phyloP scores from a whole-genome alignment of 2,329 filamentous ascomycete species.

The Penicillium sp. region DNA sequence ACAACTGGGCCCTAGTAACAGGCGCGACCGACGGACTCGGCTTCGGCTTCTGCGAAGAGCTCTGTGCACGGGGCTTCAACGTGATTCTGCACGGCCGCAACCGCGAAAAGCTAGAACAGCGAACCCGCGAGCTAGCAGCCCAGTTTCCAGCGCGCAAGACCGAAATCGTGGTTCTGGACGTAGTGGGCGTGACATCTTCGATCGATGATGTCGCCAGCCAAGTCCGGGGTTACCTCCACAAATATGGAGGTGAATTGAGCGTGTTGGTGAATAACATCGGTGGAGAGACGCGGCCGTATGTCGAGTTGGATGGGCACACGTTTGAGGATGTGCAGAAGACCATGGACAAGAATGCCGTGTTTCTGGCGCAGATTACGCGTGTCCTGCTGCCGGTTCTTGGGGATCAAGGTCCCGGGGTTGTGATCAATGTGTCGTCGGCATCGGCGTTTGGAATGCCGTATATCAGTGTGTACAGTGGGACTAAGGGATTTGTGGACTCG shows the following conservation, averaged over 20 bases:
- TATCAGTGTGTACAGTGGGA: constrained; percentile 42
- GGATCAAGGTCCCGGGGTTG: constrained; percentile 40
- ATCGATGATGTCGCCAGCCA: constrained; percentile 26
- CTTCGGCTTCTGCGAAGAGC: constrained; percentile 46
- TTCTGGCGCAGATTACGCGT: constrained; percentile 47
- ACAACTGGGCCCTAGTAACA: constrained; percentile 34
- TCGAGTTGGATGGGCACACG: constrained; percentile 34
- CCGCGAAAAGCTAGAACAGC: constrained; percentile 41
- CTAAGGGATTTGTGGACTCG: constrained; percentile 45
- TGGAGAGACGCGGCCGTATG: constrained; percentile 35
- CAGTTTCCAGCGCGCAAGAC: constrained; percentile 40
- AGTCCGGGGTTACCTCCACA: constrained; percentile 24
- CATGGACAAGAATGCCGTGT: constrained; percentile 47
- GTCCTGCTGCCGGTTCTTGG: constrained; percentile 44
- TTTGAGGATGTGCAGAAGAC: constrained; percentile 39
- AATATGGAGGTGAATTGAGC: constrained; percentile 40
- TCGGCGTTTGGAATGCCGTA: constrained; percentile 46
- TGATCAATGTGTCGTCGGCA: constrained; percentile 50
- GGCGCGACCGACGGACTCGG: constrained; percentile 55
- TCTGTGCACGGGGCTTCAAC: constrained; percentile 51
- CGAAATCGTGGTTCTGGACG: constrained; percentile 44
- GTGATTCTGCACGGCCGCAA: constrained; percentile 56
- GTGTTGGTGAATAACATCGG: constrained; percentile 56
- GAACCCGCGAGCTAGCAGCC: constrained; percentile 39
- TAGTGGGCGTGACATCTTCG: constrained; percentile 20